Evolutionary conservation across 139 green algal genomes (phyloP).

Genomic region (Coelastrella sp.): DNA sequence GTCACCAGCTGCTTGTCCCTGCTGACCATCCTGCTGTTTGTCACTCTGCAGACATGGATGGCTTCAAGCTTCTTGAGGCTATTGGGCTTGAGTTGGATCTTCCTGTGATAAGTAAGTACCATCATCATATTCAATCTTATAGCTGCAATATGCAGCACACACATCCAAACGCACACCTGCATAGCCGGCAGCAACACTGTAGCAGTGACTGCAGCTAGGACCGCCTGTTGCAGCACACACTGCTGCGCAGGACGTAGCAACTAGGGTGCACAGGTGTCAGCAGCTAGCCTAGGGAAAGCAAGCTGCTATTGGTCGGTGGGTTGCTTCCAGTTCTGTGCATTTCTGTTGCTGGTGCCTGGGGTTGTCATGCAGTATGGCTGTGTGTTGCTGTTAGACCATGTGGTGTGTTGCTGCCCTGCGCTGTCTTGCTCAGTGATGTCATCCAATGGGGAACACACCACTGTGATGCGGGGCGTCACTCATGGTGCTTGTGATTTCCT

Average conservation of each 20-base stretch:
- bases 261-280: not conserved
- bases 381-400: not conserved
- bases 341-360: not conserved
- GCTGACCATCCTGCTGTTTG: not conserved
- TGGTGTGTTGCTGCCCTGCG: not conserved
- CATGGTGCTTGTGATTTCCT: slow-evolving; percentile 97
- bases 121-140: no score
- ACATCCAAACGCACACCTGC: not conserved
- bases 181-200: not conserved
- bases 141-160: not conserved
- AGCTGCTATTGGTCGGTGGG: not conserved
- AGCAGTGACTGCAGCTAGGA: not conserved
- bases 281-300: not conserved
- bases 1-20: not conserved
- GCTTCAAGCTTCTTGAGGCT: slow-evolving; percentile 94
- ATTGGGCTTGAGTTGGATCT: slow-evolving; percentile 95
- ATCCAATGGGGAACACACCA: slow-evolving; percentile 89
- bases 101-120: slow-evolving; percentile 93
- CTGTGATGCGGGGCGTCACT: slow-evolving; percentile 93
- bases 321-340: not conserved
- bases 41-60: slow-evolving; percentile 91
- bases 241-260: not conserved
- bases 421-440: slow-evolving; percentile 90
- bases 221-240: not conserved
- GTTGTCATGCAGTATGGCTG: not conserved